These are phyloP conservation scores for Phycomyces blakesleeanus DNA, from an alignment of 192 early-diverging fungal species.

Conservation along the genomic window DNA sequence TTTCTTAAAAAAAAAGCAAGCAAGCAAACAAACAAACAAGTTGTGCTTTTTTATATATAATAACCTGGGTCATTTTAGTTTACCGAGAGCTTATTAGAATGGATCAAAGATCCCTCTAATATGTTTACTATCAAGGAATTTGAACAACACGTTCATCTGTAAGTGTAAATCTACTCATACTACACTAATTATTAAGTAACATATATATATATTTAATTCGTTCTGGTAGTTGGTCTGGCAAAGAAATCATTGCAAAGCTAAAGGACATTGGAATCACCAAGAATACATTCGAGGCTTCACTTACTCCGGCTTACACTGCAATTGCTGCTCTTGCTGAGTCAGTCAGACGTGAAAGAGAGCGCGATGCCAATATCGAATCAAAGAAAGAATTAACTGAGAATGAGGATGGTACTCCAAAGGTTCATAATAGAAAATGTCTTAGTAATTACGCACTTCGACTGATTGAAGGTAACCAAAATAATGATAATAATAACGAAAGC, in stretches of 20 bases:
- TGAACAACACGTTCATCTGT: slow-evolving; percentile 22
- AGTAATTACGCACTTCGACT: slow-evolving; percentile 1
- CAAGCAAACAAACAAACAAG: too few species aligned
- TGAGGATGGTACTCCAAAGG: not conserved
- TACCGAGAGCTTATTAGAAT: slow-evolving; percentile 9
- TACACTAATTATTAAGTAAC: not conserved
- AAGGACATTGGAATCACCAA: slow-evolving; percentile 14
- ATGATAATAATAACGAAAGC: too few species aligned
- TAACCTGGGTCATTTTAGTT: too few species aligned
- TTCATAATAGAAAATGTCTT: slow-evolving; percentile 5
- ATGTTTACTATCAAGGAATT: slow-evolving; percentile 17
- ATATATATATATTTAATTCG: too few species aligned
- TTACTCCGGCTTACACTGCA: slow-evolving; percentile 16
- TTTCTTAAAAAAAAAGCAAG: too few species aligned
- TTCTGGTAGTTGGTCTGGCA: slow-evolving; percentile 24
- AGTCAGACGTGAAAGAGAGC: slow-evolving; percentile 9
- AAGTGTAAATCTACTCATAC: not conserved
- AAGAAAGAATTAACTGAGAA: too few species aligned
- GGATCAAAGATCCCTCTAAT: slow-evolving; percentile 21
- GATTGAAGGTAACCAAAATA: slow-evolving; percentile 9
- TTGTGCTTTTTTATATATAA: too few species aligned
- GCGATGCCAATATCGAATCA: too few species aligned
- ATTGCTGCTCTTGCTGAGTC: not conserved
- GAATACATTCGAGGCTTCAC: not conserved
- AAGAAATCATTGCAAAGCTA: slow-evolving; percentile 15